phyloP scores from a whole-genome alignment of 306 rosid species.

The Calophaca sinica region DNA sequence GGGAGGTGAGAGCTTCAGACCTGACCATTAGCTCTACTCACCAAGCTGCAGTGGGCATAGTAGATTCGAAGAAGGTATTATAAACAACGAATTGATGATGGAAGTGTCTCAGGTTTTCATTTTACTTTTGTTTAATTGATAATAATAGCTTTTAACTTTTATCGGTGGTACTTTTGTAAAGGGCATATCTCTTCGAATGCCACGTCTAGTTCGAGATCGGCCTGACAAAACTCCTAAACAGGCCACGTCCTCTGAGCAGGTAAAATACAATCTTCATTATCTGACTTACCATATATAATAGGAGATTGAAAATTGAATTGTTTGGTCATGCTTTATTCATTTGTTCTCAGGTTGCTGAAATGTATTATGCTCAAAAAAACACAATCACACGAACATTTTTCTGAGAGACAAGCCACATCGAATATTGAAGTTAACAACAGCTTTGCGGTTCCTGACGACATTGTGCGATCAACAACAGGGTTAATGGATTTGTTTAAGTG shows the following conservation, averaged over 20 bases:
- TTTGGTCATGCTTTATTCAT: background rate
- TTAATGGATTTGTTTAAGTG: too few species aligned
- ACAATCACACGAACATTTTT: constrained; percentile 49
- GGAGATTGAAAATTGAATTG: background rate
- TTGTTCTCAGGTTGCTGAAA: constrained; percentile 75
- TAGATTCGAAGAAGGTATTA: constrained; percentile 56
- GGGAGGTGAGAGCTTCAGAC: constrained; percentile 96
- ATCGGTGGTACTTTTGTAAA: constrained; percentile 38
- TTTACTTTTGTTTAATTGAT: too few species aligned
- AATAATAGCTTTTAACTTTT: constrained; percentile 24
- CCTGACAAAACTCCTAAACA: constrained; percentile 81
- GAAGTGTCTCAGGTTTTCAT: too few species aligned
- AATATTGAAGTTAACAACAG: too few species aligned
- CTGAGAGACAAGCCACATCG: too few species aligned
- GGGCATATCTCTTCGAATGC: constrained; percentile 93
- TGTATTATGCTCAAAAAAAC: constrained; percentile 77
- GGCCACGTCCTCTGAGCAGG: constrained; percentile 83
- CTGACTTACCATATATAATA: constrained; percentile 2
- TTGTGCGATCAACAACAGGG: too few species aligned
- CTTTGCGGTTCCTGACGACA: too few species aligned
- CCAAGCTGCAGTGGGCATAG: constrained; percentile 82
- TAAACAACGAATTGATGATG: background rate
- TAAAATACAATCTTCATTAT: constrained; percentile 41
- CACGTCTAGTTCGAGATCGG: constrained; percentile 72
- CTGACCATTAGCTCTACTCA: constrained; percentile 84